phyloP scores from a whole-genome alignment of 768 basidiomycete species.

The Mycena galopus region DNA sequence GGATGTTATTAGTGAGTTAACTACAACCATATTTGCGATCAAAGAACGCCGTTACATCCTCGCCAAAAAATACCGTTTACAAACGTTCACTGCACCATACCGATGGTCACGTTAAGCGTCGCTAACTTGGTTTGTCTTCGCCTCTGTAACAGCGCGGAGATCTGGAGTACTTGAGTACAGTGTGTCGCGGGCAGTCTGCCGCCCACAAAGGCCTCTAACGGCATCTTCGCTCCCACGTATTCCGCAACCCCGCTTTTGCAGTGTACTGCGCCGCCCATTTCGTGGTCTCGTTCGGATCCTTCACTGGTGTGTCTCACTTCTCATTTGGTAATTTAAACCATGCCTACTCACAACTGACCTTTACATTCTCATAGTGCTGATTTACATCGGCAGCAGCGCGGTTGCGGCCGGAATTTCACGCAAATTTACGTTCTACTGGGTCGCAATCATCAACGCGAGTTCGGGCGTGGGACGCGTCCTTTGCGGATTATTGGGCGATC shows the following conservation, averaged over 20 bases:
- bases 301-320: background rate
- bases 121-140: background rate
- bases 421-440: slow-evolving; percentile 1
- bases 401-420: background rate
- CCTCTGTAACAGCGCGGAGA: background rate
- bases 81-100: no score
- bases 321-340: background rate
- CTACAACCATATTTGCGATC: no score
- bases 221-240: background rate
- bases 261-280: background rate
- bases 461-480: background rate
- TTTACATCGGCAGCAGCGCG: slow-evolving; percentile 1
- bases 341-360: background rate
- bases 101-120: background rate
- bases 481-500: slow-evolving; percentile 4
- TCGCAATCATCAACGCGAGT: slow-evolving; percentile 1
- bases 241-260: background rate
- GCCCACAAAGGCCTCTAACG: background rate
- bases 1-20: no score
- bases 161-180: background rate
- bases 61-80: no score
- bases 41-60: no score
- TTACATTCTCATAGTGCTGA: background rate
- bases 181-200: slow-evolving; percentile 2
- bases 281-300: background rate